Percentiles rank a stretch among this genome's conserved stretches.
Evolutionary conservation across 1,284 basidiomycete species (phyloP).

Genomic region (Ceratobasidium sp.): DNA sequence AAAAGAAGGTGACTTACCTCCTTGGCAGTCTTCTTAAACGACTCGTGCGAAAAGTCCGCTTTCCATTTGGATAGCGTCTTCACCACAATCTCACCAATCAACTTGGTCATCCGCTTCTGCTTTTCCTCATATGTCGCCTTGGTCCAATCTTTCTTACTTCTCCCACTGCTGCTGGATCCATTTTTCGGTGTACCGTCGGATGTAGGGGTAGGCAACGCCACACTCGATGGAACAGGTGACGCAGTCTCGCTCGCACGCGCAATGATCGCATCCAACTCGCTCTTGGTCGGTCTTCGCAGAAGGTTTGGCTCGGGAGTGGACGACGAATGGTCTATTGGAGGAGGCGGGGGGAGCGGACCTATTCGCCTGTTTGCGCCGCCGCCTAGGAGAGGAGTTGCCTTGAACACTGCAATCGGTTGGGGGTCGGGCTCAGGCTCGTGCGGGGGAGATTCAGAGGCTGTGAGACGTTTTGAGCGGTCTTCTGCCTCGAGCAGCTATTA

Average conservation of each 20-base stretch:
- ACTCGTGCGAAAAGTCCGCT: constrained; percentile 77
- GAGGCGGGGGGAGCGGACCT: constrained; percentile 44
- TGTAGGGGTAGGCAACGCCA: constrained; percentile 23
- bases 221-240: constrained; percentile 34
- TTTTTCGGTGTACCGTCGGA: constrained; percentile 53
- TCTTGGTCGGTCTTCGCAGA: constrained; percentile 43
- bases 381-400: constrained; percentile 33
- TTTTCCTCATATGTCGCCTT: constrained; percentile 62
- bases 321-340: constrained; percentile 2
- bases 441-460: constrained; percentile 5
- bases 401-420: constrained; percentile 30
- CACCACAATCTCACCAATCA: constrained; percentile 89
- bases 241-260: constrained; percentile 44
- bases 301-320: constrained; percentile 25
- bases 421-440: constrained; percentile 47
- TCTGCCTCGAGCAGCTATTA: constrained; percentile 34
- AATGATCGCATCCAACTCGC: constrained; percentile 53
- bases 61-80: constrained; percentile 89
- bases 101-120: constrained; percentile 81
- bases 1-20: constrained; percentile 65
- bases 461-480: constrained; percentile 32
- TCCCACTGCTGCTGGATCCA: constrained; percentile 42
- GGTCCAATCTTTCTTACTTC: constrained; percentile 57
- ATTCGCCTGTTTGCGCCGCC: constrained; percentile 38
- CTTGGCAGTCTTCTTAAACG: constrained; percentile 94